Percentiles rank a stretch among this genome's conserved stretches.
Evolutionary conservation across 164 flowering plant genomes (phyloP).

Genomic region (Macadamia tetraphylla): DNA sequence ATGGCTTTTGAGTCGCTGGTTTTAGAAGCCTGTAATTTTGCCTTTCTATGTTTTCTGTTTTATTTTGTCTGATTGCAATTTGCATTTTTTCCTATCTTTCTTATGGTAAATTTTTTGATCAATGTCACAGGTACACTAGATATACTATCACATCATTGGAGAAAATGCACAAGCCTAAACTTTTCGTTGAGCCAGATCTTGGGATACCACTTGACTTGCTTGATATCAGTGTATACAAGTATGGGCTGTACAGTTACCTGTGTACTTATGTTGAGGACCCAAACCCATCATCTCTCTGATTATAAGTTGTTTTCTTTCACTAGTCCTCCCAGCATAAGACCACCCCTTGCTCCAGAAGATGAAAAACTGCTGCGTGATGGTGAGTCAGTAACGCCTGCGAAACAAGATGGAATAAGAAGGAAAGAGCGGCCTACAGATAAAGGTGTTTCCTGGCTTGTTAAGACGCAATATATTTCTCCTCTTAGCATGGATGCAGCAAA

Average conservation of each 20-base stretch:
- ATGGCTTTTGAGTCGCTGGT: no score
- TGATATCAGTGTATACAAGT: constrained; percentile 97
- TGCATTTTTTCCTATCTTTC: not conserved
- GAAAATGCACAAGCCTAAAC: constrained; percentile 88
- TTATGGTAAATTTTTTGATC: constrained; percentile 1
- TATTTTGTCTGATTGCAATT: no score
- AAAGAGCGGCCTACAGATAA: constrained; percentile 95
- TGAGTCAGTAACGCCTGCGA: constrained; percentile 62
- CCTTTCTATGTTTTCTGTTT: no score
- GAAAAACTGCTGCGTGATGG: constrained; percentile 82
- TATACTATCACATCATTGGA: constrained; percentile 86
- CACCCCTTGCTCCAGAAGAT: constrained; percentile 79
- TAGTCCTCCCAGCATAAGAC: constrained; percentile 61
- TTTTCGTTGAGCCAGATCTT: constrained; percentile 87
- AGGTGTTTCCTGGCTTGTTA: constrained; percentile 97
- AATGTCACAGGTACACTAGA: constrained; percentile 59
- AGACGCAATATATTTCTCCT: constrained; percentile 93
- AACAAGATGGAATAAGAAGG: constrained; percentile 68
- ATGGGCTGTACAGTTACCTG: constrained; percentile 20
- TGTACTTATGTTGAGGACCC: constrained; percentile 2
- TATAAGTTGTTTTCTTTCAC: constrained; percentile 9
- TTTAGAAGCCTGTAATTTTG: no score
- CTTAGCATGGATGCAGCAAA: constrained; percentile 78
- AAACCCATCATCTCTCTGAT: constrained; percentile 3
- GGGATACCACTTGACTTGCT: constrained; percentile 96